These are phyloP conservation scores for Syzygium aromaticum DNA, from an alignment of 345 rosid genomes.

Conservation along the genomic window DNA sequence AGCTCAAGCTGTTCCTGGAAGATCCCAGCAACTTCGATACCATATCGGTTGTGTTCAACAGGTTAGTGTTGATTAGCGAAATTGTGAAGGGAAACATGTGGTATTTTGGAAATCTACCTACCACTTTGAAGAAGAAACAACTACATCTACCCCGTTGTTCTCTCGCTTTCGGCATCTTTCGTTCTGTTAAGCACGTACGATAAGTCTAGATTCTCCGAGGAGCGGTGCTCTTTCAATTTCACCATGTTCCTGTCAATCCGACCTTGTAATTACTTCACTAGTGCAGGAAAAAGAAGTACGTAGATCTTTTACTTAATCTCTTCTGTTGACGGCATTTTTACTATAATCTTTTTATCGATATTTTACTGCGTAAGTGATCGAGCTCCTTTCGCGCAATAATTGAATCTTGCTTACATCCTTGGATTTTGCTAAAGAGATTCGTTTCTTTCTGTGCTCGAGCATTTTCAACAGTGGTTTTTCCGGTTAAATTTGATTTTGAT, in stretches of 20 bases:
- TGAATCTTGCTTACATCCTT: background rate
- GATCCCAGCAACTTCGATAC: constrained; percentile 55
- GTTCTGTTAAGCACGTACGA: no score
- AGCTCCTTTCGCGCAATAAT: background rate
- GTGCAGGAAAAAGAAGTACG: background rate
- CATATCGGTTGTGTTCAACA: constrained; percentile 60
- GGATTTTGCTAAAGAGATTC: background rate
- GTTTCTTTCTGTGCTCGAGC: background rate
- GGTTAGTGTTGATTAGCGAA: constrained; percentile 11
- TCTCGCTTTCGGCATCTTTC: no score
- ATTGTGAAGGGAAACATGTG: background rate
- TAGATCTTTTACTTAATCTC: background rate
- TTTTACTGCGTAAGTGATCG: background rate
- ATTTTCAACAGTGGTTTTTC: background rate
- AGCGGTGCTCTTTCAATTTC: no score
- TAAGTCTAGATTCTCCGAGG: no score
- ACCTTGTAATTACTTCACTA: background rate
- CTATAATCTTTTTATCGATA: background rate
- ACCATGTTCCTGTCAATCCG: no score
- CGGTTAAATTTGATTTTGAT: background rate
- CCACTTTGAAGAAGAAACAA: background rate
- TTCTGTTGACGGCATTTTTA: background rate
- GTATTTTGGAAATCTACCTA: background rate
- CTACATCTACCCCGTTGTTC: background rate
- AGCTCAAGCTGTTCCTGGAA: constrained; percentile 76